Percentiles rank a stretch among this genome's conserved stretches.
phyloP scores from a whole-genome alignment of 768 basidiomycete genomes.

The Cyclocybe cylindracea region DNA sequence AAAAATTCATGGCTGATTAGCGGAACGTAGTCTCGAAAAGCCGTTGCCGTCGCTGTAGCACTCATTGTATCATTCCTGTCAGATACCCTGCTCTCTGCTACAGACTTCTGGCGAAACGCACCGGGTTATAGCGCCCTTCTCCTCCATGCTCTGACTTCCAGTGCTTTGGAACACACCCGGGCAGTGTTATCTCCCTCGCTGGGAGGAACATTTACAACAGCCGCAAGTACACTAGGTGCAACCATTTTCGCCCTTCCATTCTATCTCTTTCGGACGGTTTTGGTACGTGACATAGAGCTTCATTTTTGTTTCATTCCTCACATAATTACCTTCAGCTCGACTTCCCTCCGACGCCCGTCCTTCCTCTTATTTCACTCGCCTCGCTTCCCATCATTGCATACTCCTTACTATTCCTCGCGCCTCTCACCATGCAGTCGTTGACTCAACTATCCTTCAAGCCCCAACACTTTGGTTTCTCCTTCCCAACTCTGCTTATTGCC shows the following conservation, averaged over 20 bases:
- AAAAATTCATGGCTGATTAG: not conserved
- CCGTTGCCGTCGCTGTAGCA: conserved; percentile 46
- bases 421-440: conserved; percentile 48
- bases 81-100: conserved; percentile 48
- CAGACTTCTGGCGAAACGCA: conserved; percentile 42
- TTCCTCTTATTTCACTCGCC: conserved; percentile 59
- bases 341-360: conserved; percentile 48
- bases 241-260: conserved; percentile 63
- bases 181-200: conserved; percentile 58
- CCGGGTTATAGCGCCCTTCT: conserved; percentile 71
- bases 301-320: conserved; percentile 4
- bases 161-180: conserved; percentile 63
- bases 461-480: conserved; percentile 62
- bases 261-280: conserved; percentile 57
- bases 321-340: conserved; percentile 39
- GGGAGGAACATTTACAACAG: conserved; percentile 55
- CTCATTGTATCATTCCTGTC: conserved; percentile 56
- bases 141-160: conserved; percentile 60
- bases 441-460: conserved; percentile 50
- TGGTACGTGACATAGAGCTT: conserved; percentile 43
- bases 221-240: conserved; percentile 62
- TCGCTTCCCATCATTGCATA: conserved; percentile 65
- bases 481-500: conserved; percentile 48
- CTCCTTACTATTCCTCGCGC: conserved; percentile 59
- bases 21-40: conserved; percentile 47